Evolutionary conservation across 768 basidiomycete species (phyloP).

Genomic region (Panellus pusillus): DNA sequence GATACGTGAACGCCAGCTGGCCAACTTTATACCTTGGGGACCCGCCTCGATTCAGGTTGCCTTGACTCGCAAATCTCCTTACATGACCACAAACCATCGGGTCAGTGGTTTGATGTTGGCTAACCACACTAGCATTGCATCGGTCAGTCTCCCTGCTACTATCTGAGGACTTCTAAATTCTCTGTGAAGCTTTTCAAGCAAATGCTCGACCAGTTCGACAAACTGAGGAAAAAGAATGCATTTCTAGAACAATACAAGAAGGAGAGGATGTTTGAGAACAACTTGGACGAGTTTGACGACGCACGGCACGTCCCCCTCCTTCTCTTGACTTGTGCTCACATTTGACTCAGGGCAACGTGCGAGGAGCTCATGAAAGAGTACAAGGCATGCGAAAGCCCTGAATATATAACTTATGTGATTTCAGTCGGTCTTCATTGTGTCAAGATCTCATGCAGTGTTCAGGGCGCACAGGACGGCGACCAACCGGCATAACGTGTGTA

Average conservation of each 20-base stretch:
- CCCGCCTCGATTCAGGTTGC: constrained; percentile 98
- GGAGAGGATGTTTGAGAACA: constrained; percentile 92
- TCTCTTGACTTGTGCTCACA: not conserved
- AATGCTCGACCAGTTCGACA: constrained; percentile 94
- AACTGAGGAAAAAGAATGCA: constrained; percentile 82
- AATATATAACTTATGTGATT: constrained; percentile 86
- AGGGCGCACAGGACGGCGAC: constrained; percentile 31
- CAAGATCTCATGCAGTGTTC: not conserved
- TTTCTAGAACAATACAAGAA: constrained; percentile 98
- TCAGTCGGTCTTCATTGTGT: not conserved
- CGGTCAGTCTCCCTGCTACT: constrained; percentile 50
- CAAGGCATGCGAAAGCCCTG: constrained; percentile 91
- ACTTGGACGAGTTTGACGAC: constrained; percentile 95
- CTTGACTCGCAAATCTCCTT: constrained; percentile 86
- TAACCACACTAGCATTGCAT: constrained; percentile 98
- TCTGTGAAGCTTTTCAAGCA: constrained; percentile 81
- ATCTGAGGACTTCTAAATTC: constrained; percentile 1
- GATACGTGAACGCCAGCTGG: constrained; percentile 94
- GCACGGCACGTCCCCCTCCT: constrained; percentile 61
- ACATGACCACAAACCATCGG: constrained; percentile 84
- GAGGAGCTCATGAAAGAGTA: constrained; percentile 92
- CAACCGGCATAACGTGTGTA: constrained; percentile 22
- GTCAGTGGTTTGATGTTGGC: constrained; percentile 99
- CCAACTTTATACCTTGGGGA: constrained; percentile 99
- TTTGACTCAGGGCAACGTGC: constrained; percentile 65